phyloP scores from a whole-genome alignment of 441 rosid genomes.

The Gossypium schwendimanii region DNA sequence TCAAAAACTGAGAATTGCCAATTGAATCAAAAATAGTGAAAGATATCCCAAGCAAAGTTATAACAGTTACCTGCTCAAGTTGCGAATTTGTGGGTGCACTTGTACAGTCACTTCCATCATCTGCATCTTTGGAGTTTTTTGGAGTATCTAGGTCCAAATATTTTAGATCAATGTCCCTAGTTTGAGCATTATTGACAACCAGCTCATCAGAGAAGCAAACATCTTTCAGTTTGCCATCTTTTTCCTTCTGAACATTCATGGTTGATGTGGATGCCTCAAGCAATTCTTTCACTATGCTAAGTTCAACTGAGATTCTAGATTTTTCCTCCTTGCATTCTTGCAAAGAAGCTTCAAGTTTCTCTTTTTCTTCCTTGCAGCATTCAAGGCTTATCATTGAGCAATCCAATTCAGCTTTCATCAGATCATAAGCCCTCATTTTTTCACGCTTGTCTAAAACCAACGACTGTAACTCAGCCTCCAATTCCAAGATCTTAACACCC shows the following conservation, averaged over 20 bases:
- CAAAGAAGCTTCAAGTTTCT: conserved; percentile 63
- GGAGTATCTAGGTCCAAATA: conserved; percentile 17
- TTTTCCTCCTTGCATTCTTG: conserved; percentile 59
- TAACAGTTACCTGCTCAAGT: conserved; percentile 35
- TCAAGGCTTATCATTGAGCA: conserved; percentile 92
- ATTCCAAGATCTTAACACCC: conserved; percentile 56
- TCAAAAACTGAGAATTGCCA: neutral
- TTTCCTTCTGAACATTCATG: conserved; percentile 20
- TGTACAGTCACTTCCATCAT: conserved; percentile 22
- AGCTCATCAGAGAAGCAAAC: conserved; percentile 22
- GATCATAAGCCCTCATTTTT: conserved; percentile 59
- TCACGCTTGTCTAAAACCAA: conserved; percentile 67
- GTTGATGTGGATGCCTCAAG: conserved; percentile 33
- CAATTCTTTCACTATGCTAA: conserved; percentile 41
- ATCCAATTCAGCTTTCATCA: conserved; percentile 91
- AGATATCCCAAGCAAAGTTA: conserved; percentile 5
- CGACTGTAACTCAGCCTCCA: conserved; percentile 71
- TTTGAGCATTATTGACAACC: conserved; percentile 20
- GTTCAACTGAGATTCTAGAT: conserved; percentile 48
- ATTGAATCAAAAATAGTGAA: neutral
- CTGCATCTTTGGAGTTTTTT: conserved; percentile 24
- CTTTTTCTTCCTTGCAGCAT: conserved; percentile 95
- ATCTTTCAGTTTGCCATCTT: conserved; percentile 23
- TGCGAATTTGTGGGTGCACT: conserved; percentile 17
- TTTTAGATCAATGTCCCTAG: neutral